These are phyloP conservation scores for Eutypella sp. DNA, from an alignment of 2,329 filamentous ascomycete genomes.

Conservation along the genomic window DNA sequence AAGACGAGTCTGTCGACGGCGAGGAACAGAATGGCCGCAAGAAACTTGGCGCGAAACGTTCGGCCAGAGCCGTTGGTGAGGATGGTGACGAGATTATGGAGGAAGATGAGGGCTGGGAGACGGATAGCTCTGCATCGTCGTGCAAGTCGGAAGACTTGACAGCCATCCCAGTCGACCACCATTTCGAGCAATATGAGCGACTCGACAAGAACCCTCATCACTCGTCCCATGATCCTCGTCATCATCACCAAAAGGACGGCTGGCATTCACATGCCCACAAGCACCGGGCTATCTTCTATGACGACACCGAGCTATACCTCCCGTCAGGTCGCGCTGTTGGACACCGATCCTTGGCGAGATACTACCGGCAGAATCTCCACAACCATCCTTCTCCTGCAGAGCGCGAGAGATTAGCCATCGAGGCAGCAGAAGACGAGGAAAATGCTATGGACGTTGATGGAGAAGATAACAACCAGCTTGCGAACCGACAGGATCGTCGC, in stretches of 20 bases:
- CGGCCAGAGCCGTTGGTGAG: constrained; percentile 44
- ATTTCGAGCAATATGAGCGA: constrained; percentile 66
- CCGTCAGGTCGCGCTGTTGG: constrained; percentile 86
- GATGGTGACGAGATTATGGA: constrained; percentile 52
- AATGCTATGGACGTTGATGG: constrained; percentile 33
- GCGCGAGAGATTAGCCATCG: constrained; percentile 62
- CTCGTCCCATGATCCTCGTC: constrained; percentile 63
- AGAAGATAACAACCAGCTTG: constrained; percentile 29
- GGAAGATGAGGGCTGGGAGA: constrained; percentile 85
- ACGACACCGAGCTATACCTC: constrained; percentile 90
- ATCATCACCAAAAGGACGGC: constrained; percentile 70
- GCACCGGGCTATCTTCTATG: constrained; percentile 75
- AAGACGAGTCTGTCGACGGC: constrained; percentile 46
- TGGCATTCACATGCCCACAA: constrained; percentile 82
- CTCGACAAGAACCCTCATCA: constrained; percentile 72
- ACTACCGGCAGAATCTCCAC: constrained; percentile 89
- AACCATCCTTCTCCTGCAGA: constrained; percentile 77
- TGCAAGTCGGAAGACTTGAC: constrained; percentile 81
- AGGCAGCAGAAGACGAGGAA: constrained; percentile 29
- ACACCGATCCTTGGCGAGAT: constrained; percentile 79
- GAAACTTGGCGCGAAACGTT: constrained; percentile 62
- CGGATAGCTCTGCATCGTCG: constrained; percentile 84
- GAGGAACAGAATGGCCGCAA: constrained; percentile 54
- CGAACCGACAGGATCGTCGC: constrained; percentile 31
- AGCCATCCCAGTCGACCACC: constrained; percentile 69